Percentiles rank a stretch among this genome's conserved stretches.
Conservation (phyloP, 495 filamentous ascomycete genomes). For the Monascus purpureus region DNA sequence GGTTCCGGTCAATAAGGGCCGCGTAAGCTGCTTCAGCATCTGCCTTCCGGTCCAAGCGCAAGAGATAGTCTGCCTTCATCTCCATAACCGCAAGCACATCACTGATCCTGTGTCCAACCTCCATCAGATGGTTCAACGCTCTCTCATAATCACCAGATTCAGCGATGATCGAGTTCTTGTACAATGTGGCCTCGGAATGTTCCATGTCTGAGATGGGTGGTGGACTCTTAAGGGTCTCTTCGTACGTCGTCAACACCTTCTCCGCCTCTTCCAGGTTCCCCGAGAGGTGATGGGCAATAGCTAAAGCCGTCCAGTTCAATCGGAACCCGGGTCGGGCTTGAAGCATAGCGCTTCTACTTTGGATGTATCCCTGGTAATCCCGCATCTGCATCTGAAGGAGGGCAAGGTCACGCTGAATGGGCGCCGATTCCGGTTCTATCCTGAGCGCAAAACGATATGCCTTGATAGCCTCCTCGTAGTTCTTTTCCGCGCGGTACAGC, state of each 20-base stretch:
- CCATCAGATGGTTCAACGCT: conserved; percentile 78
- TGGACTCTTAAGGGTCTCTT: conserved; percentile 71
- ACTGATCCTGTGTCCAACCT: conserved; percentile 56
- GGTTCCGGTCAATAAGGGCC: conserved; percentile 68
- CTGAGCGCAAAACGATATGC: conserved; percentile 90
- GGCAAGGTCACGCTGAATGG: conserved; percentile 90
- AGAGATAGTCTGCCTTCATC: conserved; percentile 69
- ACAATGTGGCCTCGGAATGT: conserved; percentile 89
- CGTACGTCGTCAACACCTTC: conserved; percentile 78
- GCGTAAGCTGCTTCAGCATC: conserved; percentile 76
- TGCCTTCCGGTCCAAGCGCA: conserved; percentile 59
- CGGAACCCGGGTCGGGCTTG: conserved; percentile 63
- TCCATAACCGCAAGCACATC: conserved; percentile 88
- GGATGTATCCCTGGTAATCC: conserved; percentile 85
- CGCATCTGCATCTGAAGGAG: conserved; percentile 92
- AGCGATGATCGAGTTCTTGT: conserved; percentile 91
- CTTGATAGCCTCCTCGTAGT: conserved; percentile 97
- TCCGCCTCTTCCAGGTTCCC: conserved; percentile 79
- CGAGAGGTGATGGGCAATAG: conserved; percentile 79
- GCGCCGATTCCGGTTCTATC: conserved; percentile 81
- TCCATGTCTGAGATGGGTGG: conserved; percentile 72
- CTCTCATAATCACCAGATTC: conserved; percentile 65
- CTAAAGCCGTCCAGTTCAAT: conserved; percentile 92
- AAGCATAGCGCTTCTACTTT: conserved; percentile 73
- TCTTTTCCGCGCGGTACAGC: conserved; percentile 82